Percentiles rank a stretch among this genome's conserved stretches.
phyloP scores from a whole-genome alignment of 164 flowering plant species.

The Nymphaea colorata region DNA sequence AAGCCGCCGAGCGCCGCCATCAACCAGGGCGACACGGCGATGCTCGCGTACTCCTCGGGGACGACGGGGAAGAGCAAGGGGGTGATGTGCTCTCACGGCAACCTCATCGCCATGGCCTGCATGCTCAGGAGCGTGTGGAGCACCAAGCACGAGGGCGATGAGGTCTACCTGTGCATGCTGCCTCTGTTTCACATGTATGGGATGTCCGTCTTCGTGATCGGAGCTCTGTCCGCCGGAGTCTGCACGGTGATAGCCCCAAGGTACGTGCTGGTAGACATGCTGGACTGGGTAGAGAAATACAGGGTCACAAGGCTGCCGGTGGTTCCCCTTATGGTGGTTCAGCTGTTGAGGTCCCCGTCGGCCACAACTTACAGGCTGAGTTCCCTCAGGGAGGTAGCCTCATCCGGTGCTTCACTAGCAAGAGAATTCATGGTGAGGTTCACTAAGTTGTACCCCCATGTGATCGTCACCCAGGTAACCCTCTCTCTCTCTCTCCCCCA shows the following conservation, averaged over 20 bases:
- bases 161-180: constrained; percentile 18
- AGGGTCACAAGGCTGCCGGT: constrained; percentile 21
- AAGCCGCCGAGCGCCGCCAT: neutral
- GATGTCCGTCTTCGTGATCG: constrained; percentile 17
- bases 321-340: constrained; percentile 21
- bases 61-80: constrained; percentile 25
- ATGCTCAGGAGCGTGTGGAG: constrained; percentile 15
- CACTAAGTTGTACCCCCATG: constrained; percentile 11
- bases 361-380: constrained; percentile 7
- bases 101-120: constrained; percentile 13
- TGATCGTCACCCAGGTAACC: constrained; percentile 15
- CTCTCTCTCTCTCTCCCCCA: neutral
- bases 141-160: constrained; percentile 7
- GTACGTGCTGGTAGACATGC: constrained; percentile 15
- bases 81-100: constrained; percentile 17
- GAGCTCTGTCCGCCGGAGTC: constrained; percentile 13
- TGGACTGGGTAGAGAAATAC: constrained; percentile 12
- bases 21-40: constrained; percentile 12
- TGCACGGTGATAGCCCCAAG: constrained; percentile 12
- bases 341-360: constrained; percentile 12
- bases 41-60: constrained; percentile 24
- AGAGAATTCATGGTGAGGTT: constrained; percentile 15
- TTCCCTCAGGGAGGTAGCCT: constrained; percentile 17
- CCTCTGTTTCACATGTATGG: constrained; percentile 25
- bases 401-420: constrained; percentile 21